Conservation (phyloP, 2,329 filamentous ascomycete species). For the Coniella lustricola region DNA sequence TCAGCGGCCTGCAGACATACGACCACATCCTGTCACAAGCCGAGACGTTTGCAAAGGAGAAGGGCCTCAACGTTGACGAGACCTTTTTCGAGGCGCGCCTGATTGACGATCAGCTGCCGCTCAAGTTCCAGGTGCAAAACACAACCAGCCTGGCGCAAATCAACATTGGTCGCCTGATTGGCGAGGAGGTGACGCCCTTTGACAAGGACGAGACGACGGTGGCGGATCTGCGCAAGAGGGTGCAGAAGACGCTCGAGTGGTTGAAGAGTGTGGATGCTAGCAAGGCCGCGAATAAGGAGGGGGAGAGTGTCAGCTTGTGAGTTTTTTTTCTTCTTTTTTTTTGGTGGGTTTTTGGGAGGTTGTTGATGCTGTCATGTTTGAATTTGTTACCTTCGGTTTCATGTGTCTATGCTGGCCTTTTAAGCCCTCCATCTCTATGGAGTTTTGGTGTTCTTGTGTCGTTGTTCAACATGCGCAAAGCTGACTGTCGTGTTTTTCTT, state of each 20-base stretch:
- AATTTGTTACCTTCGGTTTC: no score
- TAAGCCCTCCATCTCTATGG: no score
- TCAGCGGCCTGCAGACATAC: conserved; percentile 25
- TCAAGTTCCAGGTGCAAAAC: conserved; percentile 29
- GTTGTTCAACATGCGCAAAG: no score
- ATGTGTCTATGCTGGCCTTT: no score
- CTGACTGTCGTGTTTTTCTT: not conserved
- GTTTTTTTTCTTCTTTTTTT: conserved; percentile 1
- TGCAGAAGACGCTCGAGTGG: conserved; percentile 13
- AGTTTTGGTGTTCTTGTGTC: no score
- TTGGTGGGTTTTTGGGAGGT: not conserved
- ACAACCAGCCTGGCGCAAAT: conserved; percentile 22
- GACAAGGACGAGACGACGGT: conserved; percentile 19
- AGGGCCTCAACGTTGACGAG: conserved; percentile 21
- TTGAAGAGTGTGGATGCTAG: conserved; percentile 22
- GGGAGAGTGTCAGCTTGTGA: conserved; percentile 22
- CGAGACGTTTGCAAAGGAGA: conserved; percentile 22
- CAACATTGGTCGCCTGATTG: conserved; percentile 22
- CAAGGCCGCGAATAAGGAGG: conserved; percentile 21
- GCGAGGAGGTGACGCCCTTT: conserved; percentile 18
- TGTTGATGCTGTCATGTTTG: no score
- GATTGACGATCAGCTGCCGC: conserved; percentile 26
- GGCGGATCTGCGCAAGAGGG: conserved; percentile 11
- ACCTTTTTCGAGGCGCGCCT: conserved; percentile 24
- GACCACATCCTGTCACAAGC: conserved; percentile 24